These are phyloP conservation scores for Hericium alpestre DNA, from an alignment of 768 basidiomycete species.

Conservation along the genomic window DNA sequence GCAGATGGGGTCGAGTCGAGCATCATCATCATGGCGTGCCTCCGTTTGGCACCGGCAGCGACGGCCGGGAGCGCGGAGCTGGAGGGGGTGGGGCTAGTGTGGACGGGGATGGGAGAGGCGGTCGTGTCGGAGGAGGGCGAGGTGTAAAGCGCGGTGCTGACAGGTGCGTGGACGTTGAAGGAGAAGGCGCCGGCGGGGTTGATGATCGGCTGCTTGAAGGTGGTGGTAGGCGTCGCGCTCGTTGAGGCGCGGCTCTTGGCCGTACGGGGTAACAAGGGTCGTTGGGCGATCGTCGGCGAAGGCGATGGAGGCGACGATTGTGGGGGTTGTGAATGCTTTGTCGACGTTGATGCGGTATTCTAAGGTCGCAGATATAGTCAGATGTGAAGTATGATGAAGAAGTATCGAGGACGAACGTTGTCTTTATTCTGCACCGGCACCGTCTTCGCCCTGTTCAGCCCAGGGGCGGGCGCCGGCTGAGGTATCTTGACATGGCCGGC, in stretches of 20 bases:
- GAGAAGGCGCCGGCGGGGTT: not conserved
- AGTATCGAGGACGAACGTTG: slow-evolving; percentile 14
- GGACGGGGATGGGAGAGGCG: slow-evolving; percentile 11
- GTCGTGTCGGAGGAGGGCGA: slow-evolving; percentile 20
- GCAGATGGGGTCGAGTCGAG: slow-evolving; percentile 39
- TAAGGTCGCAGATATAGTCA: slow-evolving; percentile 12
- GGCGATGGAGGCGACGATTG: slow-evolving; percentile 22
- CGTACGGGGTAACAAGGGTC: slow-evolving; percentile 9
- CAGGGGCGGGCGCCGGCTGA: not conserved
- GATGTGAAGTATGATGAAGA: slow-evolving; percentile 2
- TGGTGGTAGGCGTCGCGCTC: not conserved
- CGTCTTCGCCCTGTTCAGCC: slow-evolving; percentile 14
- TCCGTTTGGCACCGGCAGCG: slow-evolving; percentile 55
- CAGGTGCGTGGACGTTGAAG: slow-evolving; percentile 7
- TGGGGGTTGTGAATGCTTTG: slow-evolving; percentile 15
- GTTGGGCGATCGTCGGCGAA: slow-evolving; percentile 8
- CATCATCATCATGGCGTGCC: slow-evolving; percentile 74
- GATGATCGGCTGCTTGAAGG: not conserved
- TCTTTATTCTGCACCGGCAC: slow-evolving; percentile 14
- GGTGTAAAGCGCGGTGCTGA: slow-evolving; percentile 6
- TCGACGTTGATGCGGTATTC: slow-evolving; percentile 27
- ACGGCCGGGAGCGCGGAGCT: slow-evolving; percentile 15
- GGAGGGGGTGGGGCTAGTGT: slow-evolving; percentile 16
- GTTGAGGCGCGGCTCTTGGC: slow-evolving; percentile 11
- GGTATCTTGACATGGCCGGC: slow-evolving; percentile 19